phyloP scores from a whole-genome alignment of 805 yeast species.

The Cyberlindnera samutprakarnensis region DNA sequence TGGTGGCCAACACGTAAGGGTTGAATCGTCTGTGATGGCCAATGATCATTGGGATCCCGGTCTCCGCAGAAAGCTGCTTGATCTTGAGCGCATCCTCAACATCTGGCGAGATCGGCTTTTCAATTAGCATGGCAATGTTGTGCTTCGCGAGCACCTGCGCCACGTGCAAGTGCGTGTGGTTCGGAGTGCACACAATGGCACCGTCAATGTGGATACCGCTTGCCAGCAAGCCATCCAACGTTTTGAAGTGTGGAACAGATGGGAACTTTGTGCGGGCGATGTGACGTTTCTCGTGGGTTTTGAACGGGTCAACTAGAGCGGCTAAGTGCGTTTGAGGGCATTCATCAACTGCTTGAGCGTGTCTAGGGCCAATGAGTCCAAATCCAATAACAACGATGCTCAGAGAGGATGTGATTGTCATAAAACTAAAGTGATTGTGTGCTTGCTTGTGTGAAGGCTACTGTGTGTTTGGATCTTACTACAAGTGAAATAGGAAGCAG shows the following conservation, averaged over 20 bases:
- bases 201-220: slow-evolving; percentile 7
- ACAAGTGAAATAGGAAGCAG: too few species aligned
- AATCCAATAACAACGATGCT: slow-evolving; percentile 12
- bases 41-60: slow-evolving; percentile 6
- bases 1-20: slow-evolving; percentile 14
- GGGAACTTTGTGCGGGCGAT: slow-evolving; percentile 6
- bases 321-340: slow-evolving; percentile 9
- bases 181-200: slow-evolving; percentile 17
- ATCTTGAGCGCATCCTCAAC: slow-evolving; percentile 9
- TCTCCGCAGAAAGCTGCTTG: slow-evolving; percentile 4
- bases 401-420: slow-evolving; percentile 5
- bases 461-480: too few species aligned
- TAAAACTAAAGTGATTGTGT: not conserved
- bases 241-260: slow-evolving; percentile 5
- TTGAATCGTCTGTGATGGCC: slow-evolving; percentile 16
- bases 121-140: slow-evolving; percentile 12
- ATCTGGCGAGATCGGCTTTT: slow-evolving; percentile 14
- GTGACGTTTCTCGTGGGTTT: slow-evolving; percentile 4
- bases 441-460: not conserved
- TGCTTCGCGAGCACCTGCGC: slow-evolving; percentile 3
- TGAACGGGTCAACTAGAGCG: slow-evolving; percentile 12
- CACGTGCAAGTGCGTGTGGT: slow-evolving; percentile 12
- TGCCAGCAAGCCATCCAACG: slow-evolving; percentile 5
- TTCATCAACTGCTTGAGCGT: slow-evolving; percentile 9
- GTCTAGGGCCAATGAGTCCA: slow-evolving; percentile 18